Evolutionary conservation across 768 basidiomycete genomes (phyloP).

Genomic region (Lentinula sp.): DNA sequence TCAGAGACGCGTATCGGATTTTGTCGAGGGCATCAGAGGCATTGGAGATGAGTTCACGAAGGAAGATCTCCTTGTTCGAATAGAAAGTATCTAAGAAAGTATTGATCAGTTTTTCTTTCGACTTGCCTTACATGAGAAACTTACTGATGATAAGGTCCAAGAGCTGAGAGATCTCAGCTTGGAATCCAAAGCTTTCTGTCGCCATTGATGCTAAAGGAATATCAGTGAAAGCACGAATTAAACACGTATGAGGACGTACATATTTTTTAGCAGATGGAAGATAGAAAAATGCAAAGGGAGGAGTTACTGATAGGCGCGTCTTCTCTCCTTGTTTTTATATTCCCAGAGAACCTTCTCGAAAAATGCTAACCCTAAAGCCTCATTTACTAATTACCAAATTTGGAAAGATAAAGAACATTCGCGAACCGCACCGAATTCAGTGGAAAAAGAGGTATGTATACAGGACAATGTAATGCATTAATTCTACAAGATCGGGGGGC

Average conservation of each 20-base stretch:
- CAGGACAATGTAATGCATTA: background rate
- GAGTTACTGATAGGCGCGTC: background rate
- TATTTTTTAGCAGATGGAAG: conserved; percentile 1
- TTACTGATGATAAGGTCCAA: conserved; percentile 97
- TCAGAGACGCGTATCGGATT: conserved; percentile 94
- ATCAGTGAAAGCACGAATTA: background rate
- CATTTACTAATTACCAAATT: background rate
- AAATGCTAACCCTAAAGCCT: background rate
- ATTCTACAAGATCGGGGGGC: background rate
- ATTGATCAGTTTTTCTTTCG: conserved; percentile 7
- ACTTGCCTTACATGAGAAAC: conserved; percentile 20
- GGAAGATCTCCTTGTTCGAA: conserved; percentile 99
- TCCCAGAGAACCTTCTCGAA: conserved; percentile 6
- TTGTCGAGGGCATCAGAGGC: conserved; percentile 98
- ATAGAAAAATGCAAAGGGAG: background rate
- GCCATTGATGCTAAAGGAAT: conserved; percentile 44
- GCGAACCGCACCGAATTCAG: conserved; percentile 1
- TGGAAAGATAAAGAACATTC: conserved; percentile 16
- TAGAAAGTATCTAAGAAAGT: conserved; percentile 87
- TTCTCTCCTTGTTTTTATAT: background rate
- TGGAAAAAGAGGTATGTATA: background rate
- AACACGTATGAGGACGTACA: background rate
- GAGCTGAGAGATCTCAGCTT: conserved; percentile 98
- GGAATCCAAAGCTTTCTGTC: conserved; percentile 90
- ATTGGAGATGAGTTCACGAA: conserved; percentile 97